phyloP scores from a whole-genome alignment of 768 basidiomycete species.

The Coprinopsis cinerea region DNA sequence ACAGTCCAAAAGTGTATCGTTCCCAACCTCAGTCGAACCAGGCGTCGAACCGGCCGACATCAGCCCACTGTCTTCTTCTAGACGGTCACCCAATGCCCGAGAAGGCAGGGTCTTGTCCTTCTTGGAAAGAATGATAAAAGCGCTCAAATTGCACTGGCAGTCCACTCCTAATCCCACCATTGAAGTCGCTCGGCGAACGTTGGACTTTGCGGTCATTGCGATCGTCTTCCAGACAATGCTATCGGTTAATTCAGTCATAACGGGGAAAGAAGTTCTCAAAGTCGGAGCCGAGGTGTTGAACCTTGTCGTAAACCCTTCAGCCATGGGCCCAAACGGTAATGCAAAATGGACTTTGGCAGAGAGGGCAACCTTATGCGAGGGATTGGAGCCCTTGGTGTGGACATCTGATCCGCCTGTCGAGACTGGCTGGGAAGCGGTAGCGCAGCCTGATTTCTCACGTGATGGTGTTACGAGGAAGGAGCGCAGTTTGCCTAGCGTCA shows the following conservation, averaged over 20 bases:
- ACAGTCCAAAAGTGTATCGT: no score
- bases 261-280: constrained; percentile 59
- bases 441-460: not conserved
- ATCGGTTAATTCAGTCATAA: constrained; percentile 54
- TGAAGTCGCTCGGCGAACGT: constrained; percentile 56
- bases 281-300: constrained; percentile 47
- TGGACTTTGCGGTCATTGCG: constrained; percentile 66
- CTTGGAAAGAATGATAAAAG: constrained; percentile 57
- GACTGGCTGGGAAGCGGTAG: constrained; percentile 31
- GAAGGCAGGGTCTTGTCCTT: constrained; percentile 61
- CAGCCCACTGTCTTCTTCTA: no score
- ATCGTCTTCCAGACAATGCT: constrained; percentile 68
- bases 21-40: no score
- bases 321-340: no score
- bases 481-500: not conserved
- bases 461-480: constrained; percentile 1
- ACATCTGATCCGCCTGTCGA: constrained; percentile 25
- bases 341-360: constrained; percentile 67
- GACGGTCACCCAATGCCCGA: constrained; percentile 44
- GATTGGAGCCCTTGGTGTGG: constrained; percentile 56
- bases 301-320: constrained; percentile 33
- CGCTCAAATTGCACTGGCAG: constrained; percentile 45
- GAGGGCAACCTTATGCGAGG: constrained; percentile 56
- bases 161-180: constrained; percentile 34
- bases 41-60: no score